Evolutionary conservation across 257 asterid genomes (phyloP), one percentile per base, ranked within the genome.

Genomic region (Scutellaria galericulata): DNA sequence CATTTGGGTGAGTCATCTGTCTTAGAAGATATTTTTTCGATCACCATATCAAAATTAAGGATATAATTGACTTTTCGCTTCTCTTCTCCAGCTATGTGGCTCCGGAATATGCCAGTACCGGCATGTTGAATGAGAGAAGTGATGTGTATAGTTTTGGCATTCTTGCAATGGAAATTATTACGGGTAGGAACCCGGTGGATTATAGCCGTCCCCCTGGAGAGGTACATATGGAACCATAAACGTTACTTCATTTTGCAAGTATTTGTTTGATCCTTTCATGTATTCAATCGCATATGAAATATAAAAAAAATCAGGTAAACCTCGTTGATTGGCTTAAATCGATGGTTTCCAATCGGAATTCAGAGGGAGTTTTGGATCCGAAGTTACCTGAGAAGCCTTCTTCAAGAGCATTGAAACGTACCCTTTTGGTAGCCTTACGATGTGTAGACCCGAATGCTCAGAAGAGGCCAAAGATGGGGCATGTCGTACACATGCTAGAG

Each of bases 401-500:
- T 47, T 87, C 96, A 18, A 84, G 97, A 77, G 91, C 93, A 27
- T 70, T 92, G 83, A 92, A 92, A 68, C 89, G 97, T 37, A 85
- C 91, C 62, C 90, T 92, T 78, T 81, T 90, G 75, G 98, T 92
- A 46, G 96, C 94, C 39, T 77, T 92, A 46, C 88, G 94, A 18
- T 92, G 98, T 71, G 98, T 92, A 1, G 98, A 92, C 70, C 96
- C 96, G 20, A 86, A 85, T 69, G 46, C 96, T 66, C 96, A 86
- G 72, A 92, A 92, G 84, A 77, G 96, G 85, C 98, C 98, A 3
- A 90, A 88, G 83, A 92, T 92, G 96, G 98, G 98, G 12, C 96
- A 92, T 77, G 96, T 92, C 6, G 85, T 92, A 50, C 98, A 92
- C 86, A 92, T 90, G 98, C 88, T 92, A 39, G 98, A 92, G 79